phyloP scores from a whole-genome alignment of 164 flowering plant genomes.

The Macadamia integrifolia region DNA sequence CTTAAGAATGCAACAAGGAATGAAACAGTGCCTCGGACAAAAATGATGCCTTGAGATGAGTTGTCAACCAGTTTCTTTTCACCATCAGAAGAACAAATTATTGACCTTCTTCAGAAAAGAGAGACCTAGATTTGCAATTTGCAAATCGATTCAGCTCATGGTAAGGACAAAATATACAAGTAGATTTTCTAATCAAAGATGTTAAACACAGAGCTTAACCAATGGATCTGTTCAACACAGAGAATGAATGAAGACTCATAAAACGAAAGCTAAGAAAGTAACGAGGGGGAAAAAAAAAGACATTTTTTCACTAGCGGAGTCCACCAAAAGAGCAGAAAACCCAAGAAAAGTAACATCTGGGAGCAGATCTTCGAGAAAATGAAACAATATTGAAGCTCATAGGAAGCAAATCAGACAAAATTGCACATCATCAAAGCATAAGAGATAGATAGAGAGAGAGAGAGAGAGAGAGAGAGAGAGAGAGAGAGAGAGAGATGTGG shows the following conservation, averaged over 20 bases:
- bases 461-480: not conserved
- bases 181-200: no score
- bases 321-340: not conserved
- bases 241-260: not conserved
- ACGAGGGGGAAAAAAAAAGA: not conserved
- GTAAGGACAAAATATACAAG: no score
- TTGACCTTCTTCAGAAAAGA: no score
- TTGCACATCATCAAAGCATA: not conserved
- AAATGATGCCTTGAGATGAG: no score
- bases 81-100: no score
- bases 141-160: no score
- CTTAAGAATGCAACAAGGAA: no score
- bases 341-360: not conserved
- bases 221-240: not conserved
- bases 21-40: no score
- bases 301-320: not conserved
- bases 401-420: no score
- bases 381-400: not conserved
- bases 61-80: no score
- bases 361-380: not conserved
- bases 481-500: not conserved
- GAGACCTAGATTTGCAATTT: no score
- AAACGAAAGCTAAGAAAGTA: not conserved
- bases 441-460: not conserved
- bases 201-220: no score